Conservation (phyloP, 1,284 basidiomycete genomes). For the Sanghuangporus baumii region DNA sequence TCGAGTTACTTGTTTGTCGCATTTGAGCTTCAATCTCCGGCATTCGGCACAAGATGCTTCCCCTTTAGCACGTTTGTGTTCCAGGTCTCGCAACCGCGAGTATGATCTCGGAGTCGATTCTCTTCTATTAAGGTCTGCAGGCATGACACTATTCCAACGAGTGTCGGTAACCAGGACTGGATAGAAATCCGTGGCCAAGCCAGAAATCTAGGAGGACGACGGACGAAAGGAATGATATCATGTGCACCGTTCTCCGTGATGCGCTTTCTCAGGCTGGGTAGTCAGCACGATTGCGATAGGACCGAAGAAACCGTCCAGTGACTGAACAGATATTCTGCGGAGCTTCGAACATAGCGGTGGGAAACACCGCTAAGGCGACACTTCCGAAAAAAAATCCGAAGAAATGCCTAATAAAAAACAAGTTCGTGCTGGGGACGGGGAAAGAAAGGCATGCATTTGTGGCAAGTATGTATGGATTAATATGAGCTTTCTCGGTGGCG, state of each 20-base stretch:
- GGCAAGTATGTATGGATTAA: no score
- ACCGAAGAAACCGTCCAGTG: no score
- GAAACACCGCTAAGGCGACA: no score
- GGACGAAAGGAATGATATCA: neutral
- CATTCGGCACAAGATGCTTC: conserved; percentile 17
- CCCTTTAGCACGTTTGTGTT: conserved; percentile 3
- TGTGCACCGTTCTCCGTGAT: neutral
- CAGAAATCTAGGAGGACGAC: neutral
- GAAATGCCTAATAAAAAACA: no score
- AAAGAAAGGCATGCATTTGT: no score
- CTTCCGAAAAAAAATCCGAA: no score
- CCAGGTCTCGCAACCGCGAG: conserved; percentile 5
- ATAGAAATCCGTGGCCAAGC: neutral
- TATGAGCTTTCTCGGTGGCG: no score
- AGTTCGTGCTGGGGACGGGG: no score
- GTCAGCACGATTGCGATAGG: no score
- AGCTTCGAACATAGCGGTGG: no score
- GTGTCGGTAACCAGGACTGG: neutral
- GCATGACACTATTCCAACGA: neutral
- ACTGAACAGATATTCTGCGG: no score
- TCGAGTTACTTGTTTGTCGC: conserved; percentile 14
- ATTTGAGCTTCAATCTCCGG: conserved; percentile 15
- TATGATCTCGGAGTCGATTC: neutral
- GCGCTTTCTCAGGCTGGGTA: no score
- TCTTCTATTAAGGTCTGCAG: neutral